Evolutionary conservation across 176 grass and related monocot species (phyloP), one percentile per base, ranked within the genome.

Genomic region (Oryza meridionalis): DNA sequence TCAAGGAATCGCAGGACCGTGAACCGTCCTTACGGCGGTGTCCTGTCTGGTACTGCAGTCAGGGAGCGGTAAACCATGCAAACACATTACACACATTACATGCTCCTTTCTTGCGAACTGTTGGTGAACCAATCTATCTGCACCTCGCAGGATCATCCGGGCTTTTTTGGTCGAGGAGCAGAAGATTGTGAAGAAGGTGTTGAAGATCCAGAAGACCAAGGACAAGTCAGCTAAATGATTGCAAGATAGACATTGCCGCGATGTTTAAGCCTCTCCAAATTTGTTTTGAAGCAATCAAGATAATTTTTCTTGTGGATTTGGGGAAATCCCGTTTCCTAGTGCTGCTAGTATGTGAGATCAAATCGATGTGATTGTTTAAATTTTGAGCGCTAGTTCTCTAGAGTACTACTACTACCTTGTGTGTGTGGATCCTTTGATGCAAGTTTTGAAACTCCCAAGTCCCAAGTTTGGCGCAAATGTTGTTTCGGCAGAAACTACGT

Each of bases 181-280:
- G 77, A 94, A 94, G 92, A 94, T 94, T 21, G 92, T 94, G 69
- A 94, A 94, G 87, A 94, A 92, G 87, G 92, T 94, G 51, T 73
- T 94, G 58, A 94, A 94, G 90, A 84, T 94, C 78, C 90, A 94
- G 47, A 94, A 94, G 81, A 79, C 81, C 7, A 94, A 94, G 87
- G 89, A 91, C 55, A 94, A 94, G 90, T 63, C 88, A 90, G 82
- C 69, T 94, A 94, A 79, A 87, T 43, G 11, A 5, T 58, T 79
- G 43, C 71, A 42, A 21, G 40, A 65, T 55, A 80, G 78, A 27
- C 78, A 37, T 64, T 19, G 38, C 13, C 16, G 17, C 19, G 38
- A 88, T 77, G 72, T 75, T 82, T 82, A 45, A 71, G 10, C 32
- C 50, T 6, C 24, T 45, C 77, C 1, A 24, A 73, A 84, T 84